Percentiles rank a stretch among this genome's conserved stretches.
phyloP scores from a whole-genome alignment of 1,284 basidiomycete genomes.

The Cryptococcus sp. region DNA sequence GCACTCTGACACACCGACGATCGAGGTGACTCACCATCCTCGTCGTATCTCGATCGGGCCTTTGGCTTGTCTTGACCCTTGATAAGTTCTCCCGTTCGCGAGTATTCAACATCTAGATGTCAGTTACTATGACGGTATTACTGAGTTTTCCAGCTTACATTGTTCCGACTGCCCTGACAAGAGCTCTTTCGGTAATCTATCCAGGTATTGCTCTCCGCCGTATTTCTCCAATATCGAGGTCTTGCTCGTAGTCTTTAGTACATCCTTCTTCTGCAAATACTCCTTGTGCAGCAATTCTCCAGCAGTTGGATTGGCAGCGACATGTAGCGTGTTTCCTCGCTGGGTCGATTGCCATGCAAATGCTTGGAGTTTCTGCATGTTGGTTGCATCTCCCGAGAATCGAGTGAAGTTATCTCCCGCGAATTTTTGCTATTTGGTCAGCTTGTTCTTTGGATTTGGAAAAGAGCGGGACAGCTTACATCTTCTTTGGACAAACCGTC shows the following conservation, averaged over 20 bases:
- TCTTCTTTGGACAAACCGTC: conserved; percentile 76
- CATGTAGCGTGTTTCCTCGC: conserved; percentile 88
- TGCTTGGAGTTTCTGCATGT: conserved; percentile 85
- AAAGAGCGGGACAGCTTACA: conserved; percentile 51
- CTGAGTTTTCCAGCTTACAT: conserved; percentile 47
- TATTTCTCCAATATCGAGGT: conserved; percentile 83
- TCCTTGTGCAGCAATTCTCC: conserved; percentile 87
- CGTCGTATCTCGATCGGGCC: conserved; percentile 83
- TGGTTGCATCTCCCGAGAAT: conserved; percentile 81
- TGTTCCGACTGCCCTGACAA: conserved; percentile 91
- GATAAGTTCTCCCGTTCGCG: conserved; percentile 80
- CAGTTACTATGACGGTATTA: neutral
- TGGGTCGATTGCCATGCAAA: conserved; percentile 97
- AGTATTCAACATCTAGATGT: conserved; percentile 81
- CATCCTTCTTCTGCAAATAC: conserved; percentile 87
- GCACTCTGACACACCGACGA: neutral
- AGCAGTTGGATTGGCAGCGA: conserved; percentile 94
- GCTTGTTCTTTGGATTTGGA: neutral
- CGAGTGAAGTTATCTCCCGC: conserved; percentile 96
- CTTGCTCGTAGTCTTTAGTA: conserved; percentile 80
- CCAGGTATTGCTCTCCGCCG: conserved; percentile 90
- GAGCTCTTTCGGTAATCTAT: conserved; percentile 73
- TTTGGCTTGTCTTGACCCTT: conserved; percentile 87
- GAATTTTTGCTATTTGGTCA: conserved; percentile 64
- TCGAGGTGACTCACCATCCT: conserved; percentile 66